Evolutionary conservation across 495 filamentous ascomycete genomes (phyloP).

Genomic region (Rhypophila decipiens): DNA sequence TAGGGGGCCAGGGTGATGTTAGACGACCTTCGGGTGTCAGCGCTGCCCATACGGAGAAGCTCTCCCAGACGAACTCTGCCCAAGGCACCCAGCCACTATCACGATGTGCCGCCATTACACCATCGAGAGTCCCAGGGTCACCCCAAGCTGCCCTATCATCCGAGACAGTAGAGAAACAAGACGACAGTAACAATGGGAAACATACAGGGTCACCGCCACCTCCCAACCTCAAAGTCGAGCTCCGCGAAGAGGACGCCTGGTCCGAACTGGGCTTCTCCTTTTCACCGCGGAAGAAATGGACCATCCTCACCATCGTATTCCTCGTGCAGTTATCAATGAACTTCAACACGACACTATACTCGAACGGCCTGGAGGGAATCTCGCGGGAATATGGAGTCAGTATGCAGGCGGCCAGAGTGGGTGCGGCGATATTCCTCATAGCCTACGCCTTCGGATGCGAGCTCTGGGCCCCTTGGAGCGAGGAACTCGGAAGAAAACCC

Average conservation of each 20-base stretch:
- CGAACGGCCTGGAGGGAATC: slow-evolving; percentile 57
- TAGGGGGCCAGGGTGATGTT: too few species aligned
- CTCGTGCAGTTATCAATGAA: slow-evolving; percentile 78
- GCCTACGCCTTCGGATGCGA: slow-evolving; percentile 75
- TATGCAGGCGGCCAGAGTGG: slow-evolving; percentile 56
- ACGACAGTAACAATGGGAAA: too few species aligned
- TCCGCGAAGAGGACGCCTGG: slow-evolving; percentile 58
- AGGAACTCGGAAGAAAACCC: slow-evolving; percentile 70
- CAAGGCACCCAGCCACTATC: too few species aligned
- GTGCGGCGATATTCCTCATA: slow-evolving; percentile 66
- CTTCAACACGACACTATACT: slow-evolving; percentile 71
- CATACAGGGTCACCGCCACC: too few species aligned
- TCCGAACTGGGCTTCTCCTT: slow-evolving; percentile 61
- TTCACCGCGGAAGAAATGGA: slow-evolving; percentile 67
- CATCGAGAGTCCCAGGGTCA: too few species aligned
- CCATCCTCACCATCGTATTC: slow-evolving; percentile 66
- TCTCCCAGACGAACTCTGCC: too few species aligned
- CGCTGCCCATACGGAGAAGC: too few species aligned
- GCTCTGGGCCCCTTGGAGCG: slow-evolving; percentile 76
- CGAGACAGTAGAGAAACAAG: too few species aligned
- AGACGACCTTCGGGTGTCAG: too few species aligned
- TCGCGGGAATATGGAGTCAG: slow-evolving; percentile 57
- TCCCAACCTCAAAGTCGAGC: slow-evolving; percentile 44
- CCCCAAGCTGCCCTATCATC: too few species aligned
- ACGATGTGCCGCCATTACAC: too few species aligned